Evolutionary conservation across 2,329 filamentous ascomycete species (phyloP).

Genomic region (Malbranchea cinnamomea): DNA sequence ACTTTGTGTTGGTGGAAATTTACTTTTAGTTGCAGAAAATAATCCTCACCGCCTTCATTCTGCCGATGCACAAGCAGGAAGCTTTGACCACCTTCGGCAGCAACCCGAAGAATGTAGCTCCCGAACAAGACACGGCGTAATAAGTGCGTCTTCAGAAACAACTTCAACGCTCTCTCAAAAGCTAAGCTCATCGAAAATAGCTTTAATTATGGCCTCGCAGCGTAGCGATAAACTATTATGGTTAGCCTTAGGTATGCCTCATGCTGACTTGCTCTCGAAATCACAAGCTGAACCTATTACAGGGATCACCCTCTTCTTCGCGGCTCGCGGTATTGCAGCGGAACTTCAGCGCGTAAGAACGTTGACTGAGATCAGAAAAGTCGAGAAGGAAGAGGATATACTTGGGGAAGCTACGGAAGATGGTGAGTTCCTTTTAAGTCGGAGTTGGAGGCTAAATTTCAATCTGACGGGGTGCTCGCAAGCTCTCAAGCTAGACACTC

Average conservation of each 20-base stretch:
- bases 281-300: conserved; percentile 6
- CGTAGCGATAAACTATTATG: conserved; percentile 24
- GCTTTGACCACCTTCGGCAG: conserved; percentile 5
- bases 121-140: background rate
- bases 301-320: conserved; percentile 33
- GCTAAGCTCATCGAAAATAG: conserved; percentile 1
- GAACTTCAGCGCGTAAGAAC: conserved; percentile 27
- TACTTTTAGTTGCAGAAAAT: too few relatives aligned
- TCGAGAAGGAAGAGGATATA: conserved; percentile 53
- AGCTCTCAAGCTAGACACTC: conserved; percentile 48
- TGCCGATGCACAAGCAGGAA: conserved; percentile 11
- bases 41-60: conserved; percentile 22
- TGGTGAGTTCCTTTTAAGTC: conserved; percentile 22
- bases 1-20: too few relatives aligned
- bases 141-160: conserved; percentile 6
- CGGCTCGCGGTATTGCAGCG: conserved; percentile 42
- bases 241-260: conserved; percentile 22
- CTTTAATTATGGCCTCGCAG: conserved; percentile 18
- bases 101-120: too few relatives aligned
- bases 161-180: conserved; percentile 3
- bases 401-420: conserved; percentile 65
- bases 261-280: background rate
- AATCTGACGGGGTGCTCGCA: too few relatives aligned
- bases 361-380: conserved; percentile 46
- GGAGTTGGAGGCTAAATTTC: too few relatives aligned